A percentile compares a stretch with the other conserved stretches of the same genome.
Evolutionary conservation across 805 yeast species (phyloP).

Genomic region (Brettanomyces sp.): DNA sequence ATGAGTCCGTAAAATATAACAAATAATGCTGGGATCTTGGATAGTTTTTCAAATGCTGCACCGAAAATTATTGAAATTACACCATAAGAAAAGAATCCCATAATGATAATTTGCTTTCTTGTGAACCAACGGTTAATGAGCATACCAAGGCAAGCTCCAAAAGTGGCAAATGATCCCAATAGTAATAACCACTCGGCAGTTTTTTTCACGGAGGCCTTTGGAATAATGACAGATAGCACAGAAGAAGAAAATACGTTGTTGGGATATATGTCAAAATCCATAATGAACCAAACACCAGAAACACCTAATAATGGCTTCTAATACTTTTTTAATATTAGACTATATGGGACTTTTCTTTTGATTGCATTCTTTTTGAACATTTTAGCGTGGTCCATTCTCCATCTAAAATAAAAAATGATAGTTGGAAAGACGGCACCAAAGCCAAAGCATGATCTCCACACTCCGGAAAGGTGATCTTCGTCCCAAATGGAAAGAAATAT

Average conservation of each 20-base stretch:
- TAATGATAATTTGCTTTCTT: conserved; percentile 32
- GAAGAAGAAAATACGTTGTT: conserved; percentile 48
- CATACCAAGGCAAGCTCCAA: conserved; percentile 37
- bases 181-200: conserved; percentile 40
- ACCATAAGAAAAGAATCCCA: conserved; percentile 21
- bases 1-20: conserved; percentile 37
- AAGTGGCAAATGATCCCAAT: conserved; percentile 31
- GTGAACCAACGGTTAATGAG: conserved; percentile 30
- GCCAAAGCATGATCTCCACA: conserved; percentile 42
- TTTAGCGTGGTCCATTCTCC: conserved; percentile 44
- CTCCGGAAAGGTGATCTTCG: conserved; percentile 22
- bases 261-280: conserved; percentile 58
- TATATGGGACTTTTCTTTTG: conserved; percentile 43
- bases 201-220: conserved; percentile 23
- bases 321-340: conserved; percentile 41
- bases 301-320: conserved; percentile 45
- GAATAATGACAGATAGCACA: conserved; percentile 33
- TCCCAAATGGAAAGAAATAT: conserved; percentile 35
- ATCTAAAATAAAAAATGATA: conserved; percentile 57
- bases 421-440: conserved; percentile 47
- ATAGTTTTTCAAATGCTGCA: conserved; percentile 22
- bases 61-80: conserved; percentile 39
- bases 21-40: conserved; percentile 26
- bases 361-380: conserved; percentile 36
- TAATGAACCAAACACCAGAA: conserved; percentile 51